Base-by-base conservation (phyloP, 1,139 yeast species). In the Yamadazyma diospyri region DNA sequence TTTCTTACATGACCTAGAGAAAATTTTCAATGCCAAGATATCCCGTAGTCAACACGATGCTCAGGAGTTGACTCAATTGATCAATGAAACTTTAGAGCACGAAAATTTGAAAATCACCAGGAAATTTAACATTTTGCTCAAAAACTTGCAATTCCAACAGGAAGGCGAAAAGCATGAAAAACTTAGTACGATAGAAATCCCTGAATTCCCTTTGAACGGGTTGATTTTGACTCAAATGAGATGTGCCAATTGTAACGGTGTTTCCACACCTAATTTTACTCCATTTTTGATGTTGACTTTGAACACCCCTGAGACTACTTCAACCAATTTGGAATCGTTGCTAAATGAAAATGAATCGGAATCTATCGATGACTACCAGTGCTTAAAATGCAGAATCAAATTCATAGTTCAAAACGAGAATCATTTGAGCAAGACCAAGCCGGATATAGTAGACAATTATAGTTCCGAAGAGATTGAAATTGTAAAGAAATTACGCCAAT, bases 31-130 rank as follows among this genome's bases (percentile, higher is more conserved):
- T 38, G 81, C 89, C 5, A 78, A 76, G 45, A 81, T 92, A 20
- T 81, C 95, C 2, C 64, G 88, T 21, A 76, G 77, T 27, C 98
- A 92, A 57, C 95, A 89, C 48, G 97, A 89, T 60, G 96, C 97
- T 0, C 97, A 92, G 46, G 98, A 92, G 50, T 68, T 92, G 41
- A 73, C 92, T 20, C 95, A 86, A 50, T 57, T 86, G 35, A 69
- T 89, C 23, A 63, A 88, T 28, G 95, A 89, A 49, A 81, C 94
- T 0, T 63, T 89, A 36, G 81, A 83, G 36, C 73, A 69, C 39
- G 97, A 89, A 51, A 70, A 76, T 45, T 52, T 64, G 9, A 59
- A 62, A 27, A 48, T 78, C 25, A 58, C 52, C 23, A 70, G 62
- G 41, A 64, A 56, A 39, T 56, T 57, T 31, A 57, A 45, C 33